phyloP scores from a whole-genome alignment of 257 asterid species.

The Solanum pennellii region DNA sequence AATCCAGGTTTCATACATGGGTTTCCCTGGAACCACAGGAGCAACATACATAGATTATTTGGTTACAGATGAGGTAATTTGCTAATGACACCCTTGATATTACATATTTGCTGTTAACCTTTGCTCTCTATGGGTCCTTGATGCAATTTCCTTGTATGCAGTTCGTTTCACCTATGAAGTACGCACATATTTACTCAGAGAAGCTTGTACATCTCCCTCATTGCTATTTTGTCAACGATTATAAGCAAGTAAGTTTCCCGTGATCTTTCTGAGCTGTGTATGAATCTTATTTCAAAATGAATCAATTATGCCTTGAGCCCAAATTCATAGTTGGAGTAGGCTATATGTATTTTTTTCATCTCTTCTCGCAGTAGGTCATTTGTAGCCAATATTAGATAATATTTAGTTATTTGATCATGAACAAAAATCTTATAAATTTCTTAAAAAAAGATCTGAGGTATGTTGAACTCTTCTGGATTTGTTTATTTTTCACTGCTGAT shows the following conservation, averaged over 20 bases:
- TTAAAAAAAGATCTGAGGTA: not conserved
- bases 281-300: not conserved
- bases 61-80: slow-evolving; percentile 85
- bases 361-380: not conserved
- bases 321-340: not conserved
- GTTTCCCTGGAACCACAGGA: slow-evolving; percentile 99
- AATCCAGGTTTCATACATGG: slow-evolving; percentile 98
- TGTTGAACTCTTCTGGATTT: slow-evolving; percentile 1
- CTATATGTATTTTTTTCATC: not conserved
- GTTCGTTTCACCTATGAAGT: slow-evolving; percentile 87
- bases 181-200: slow-evolving; percentile 83
- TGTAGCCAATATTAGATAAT: not conserved
- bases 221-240: slow-evolving; percentile 95
- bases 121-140: not conserved
- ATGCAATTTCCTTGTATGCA: slow-evolving; percentile 10
- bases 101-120: not conserved
- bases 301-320: not conserved
- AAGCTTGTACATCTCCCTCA: slow-evolving; percentile 94
- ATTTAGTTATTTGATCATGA: not conserved
- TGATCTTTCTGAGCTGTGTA: not conserved
- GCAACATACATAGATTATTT: slow-evolving; percentile 84
- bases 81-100: not conserved
- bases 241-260: slow-evolving; percentile 67
- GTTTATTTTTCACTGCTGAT: not conserved
- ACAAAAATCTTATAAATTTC: not conserved